Evolutionary conservation across 495 filamentous ascomycete species (phyloP).

Genomic region (Lasiosphaeria miniovina): DNA sequence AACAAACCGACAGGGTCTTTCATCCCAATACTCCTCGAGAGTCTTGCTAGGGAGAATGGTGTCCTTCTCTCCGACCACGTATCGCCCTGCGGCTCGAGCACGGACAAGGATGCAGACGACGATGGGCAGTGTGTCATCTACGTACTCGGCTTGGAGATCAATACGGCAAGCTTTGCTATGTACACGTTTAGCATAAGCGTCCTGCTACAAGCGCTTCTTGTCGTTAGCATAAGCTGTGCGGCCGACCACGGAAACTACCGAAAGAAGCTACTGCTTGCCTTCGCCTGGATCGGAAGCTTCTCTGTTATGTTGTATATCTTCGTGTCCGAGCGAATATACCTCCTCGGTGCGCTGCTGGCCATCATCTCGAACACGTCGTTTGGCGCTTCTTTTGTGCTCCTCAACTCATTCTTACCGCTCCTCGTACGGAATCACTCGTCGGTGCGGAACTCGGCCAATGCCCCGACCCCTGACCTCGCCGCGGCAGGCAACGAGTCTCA

Average conservation of each 20-base stretch:
- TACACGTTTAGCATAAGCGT: constrained; percentile 96
- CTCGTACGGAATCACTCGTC: constrained; percentile 75
- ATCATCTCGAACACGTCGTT: constrained; percentile 89
- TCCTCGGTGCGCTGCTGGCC: constrained; percentile 77
- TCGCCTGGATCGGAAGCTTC: constrained; percentile 76
- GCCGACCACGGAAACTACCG: constrained; percentile 94
- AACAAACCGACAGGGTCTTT: constrained; percentile 67
- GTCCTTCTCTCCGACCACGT: constrained; percentile 72
- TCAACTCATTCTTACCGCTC: constrained; percentile 81
- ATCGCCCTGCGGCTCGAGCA: constrained; percentile 61
- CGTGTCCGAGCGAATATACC: constrained; percentile 67
- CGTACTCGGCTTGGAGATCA: constrained; percentile 79
- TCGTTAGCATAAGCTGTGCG: constrained; percentile 92
- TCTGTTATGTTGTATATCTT: constrained; percentile 88
- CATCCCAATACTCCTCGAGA: constrained; percentile 94
- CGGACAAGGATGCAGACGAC: constrained; percentile 31
- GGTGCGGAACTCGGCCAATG: constrained; percentile 31
- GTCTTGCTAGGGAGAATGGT: constrained; percentile 85
- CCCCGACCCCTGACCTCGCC: constrained; percentile 11
- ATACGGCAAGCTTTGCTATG: constrained; percentile 97
- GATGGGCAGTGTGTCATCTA: constrained; percentile 78
- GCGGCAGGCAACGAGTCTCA: constrained; percentile 20
- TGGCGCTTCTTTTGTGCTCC: constrained; percentile 78
- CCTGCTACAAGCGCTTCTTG: constrained; percentile 79
- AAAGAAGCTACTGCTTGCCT: constrained; percentile 78